These are phyloP conservation scores for Calonectria pseudoreteaudii DNA, from an alignment of 2,329 filamentous ascomycete genomes.

Conservation along the genomic window DNA sequence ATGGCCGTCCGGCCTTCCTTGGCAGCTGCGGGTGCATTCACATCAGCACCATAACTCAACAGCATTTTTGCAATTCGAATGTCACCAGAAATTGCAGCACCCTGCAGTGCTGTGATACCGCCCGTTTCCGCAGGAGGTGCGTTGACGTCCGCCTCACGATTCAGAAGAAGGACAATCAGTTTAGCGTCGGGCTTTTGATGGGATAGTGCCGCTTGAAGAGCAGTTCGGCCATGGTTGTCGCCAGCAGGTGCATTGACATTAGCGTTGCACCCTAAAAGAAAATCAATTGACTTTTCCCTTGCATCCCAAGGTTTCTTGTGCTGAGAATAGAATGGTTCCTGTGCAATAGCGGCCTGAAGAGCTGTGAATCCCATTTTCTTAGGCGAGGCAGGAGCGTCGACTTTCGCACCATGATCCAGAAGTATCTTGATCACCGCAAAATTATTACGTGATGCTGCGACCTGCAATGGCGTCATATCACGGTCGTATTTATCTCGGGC, in stretches of 20 bases:
- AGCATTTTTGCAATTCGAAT: background rate
- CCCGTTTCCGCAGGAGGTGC: background rate
- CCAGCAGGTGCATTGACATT: background rate
- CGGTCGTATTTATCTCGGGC: background rate
- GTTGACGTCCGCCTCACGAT: background rate
- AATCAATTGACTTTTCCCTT: background rate
- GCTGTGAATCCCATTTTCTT: background rate
- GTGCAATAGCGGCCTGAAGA: background rate
- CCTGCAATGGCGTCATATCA: background rate
- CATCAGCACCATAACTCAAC: background rate
- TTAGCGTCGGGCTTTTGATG: background rate
- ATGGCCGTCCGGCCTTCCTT: background rate
- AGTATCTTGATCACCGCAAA: background rate
- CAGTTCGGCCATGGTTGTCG: background rate
- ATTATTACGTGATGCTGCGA: background rate
- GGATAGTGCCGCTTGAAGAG: background rate
- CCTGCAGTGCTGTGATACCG: conserved; percentile 10
- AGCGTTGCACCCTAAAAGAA: background rate
- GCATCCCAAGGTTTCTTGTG: no score
- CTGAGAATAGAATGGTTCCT: no score
- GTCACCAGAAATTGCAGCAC: background rate
- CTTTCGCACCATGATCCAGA: conserved; percentile 1
- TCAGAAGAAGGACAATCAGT: background rate
- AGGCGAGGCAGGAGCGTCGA: background rate
- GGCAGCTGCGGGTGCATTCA: background rate